Base-by-base conservation (phyloP, 768 basidiomycete genomes). In the Rhodotorula paludigena region DNA sequence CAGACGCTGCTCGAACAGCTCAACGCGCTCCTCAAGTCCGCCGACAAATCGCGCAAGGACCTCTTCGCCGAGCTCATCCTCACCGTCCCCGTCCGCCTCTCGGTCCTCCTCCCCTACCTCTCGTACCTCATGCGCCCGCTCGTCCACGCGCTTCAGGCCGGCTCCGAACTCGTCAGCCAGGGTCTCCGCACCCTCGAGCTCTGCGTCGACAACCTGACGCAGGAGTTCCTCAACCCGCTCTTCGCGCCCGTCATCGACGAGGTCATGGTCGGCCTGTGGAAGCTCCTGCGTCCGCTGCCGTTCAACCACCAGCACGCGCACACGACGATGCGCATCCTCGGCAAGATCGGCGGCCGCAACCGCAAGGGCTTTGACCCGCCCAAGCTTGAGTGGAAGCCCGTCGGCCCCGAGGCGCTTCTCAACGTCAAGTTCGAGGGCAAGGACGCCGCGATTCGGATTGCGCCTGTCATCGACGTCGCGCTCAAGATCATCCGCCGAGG, bases 141-240 rank as follows among this genome's bases (percentile, higher is more conserved):
- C 36, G 92, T 93, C 5, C 82, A 93, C 57, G 92, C 96, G 14
- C 81, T 99, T 58, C 85, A 87, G 57, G 92, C 92, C 44, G 85
- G 84, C 45, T 84, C 87, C 11, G 96, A 99, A 60, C 85, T 96
- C 53, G 89, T 97, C 60, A 87, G 91, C 32, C 96, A 99, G 80
- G 96, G 96, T 52, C 81, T 99, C 33, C 85, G 96, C 11, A 99
- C 96, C 0, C 84, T 99, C 65, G 96, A 99, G 78, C 83, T 99
- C n/a, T 98, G 94, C 80, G 94, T 98, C 75, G 96, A 99, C 81
- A 99, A 98, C 77, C 84, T 99, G 35, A 96, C 92, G 0, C 91
- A 92, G 4, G 96, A 98, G 79, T 98, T 98, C 81, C 83, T 99
- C 36, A 94, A 98, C 75, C 96, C 96, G 6, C 93, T 92, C 4